Evolutionary conservation across 148 eudicot genomes (phyloP), one percentile per base, ranked within the genome.

Genomic region (Spergularia bocconei): DNA sequence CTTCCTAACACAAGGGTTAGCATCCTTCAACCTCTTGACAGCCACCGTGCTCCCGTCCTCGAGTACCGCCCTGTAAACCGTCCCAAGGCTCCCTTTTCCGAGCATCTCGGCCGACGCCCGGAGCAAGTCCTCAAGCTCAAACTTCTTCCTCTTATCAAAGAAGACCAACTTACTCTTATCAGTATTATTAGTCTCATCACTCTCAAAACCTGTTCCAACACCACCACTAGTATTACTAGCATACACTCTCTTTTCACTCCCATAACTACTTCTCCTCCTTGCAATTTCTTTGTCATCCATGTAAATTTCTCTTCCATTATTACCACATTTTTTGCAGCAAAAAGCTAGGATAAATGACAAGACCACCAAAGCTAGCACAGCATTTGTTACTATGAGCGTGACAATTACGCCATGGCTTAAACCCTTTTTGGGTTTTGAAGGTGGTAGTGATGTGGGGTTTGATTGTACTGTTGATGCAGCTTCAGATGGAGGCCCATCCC

Each of bases 91-190:
- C 53, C 98, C 98, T 79, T 92, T 95, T 29, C 98, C 98, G 20
- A 95, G 88, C 98, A 95, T 90, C 83, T 95, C 98, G 0, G 98
- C 98, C 48, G 97, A 95, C 0, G 97, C 98, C 13, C 91, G 75
- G 21, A 95, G 77, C 84, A 95, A 82, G 73, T 95, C 97, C 70
- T 95, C 98, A 19, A 95, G 85, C 86, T 87, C 97, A 77, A 92
- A 95, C 72, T 89, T 86, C 77, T 85, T 86, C 77, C 83, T 90
- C 77, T 89, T 62, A 17, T 90, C 97, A 55, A 84, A 92, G 70
- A 95, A 92, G 85, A 92, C 96, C 20, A 92, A 78, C 73, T 79
- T 88, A 53, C 93, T 87, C 68, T 82, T 84, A 79, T 91, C 93
- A 4, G 90, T 83, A 2, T 78, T 87, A 58, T 68, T 82, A 11